Evolutionary conservation across 345 rosid species (phyloP), one percentile per base, ranked within the genome.

Genomic region (Bruguiera gymnorhiza): DNA sequence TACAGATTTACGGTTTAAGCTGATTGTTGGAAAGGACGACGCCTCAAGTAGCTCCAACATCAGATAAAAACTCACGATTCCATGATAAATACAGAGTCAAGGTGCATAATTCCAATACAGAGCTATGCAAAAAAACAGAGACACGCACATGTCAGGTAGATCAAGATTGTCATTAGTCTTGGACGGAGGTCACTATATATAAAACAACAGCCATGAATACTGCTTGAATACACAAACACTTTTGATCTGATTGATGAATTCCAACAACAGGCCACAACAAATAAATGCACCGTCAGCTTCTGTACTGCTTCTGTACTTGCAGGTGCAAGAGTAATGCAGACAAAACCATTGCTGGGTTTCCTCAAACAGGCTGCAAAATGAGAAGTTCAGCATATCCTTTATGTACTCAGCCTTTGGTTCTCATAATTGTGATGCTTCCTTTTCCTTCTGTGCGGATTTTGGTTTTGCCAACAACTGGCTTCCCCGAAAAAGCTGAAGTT

Each of bases 361-460:
- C 62, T 64, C 9, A 37, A 62, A 67, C 29, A 30, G 78, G 68
- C 75, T 11, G 46, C 77, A 56, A 70, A 75, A 79, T 19, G 24
- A 15, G 30, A 67, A 71, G 73, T 71, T 65, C 57, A 51, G 9
- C 6, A 63, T 59, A 23, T 36, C 60, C 60, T 63, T 54, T 69
- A 60, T 68, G 73, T 39, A 53, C 70, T 83, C 76, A 94, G 20
- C 97, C 98, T 82, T 80, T 95, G 23, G 99, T 96, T 79, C 99
- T 86, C 94, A 88, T 90, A 4, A 96, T 93, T 8, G 98, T 96
- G 71, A 96, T 96, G 85, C 98, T 96, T 58, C 99, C 99, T 82
- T 86, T 96, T 52, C 99, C 99, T 83, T 96, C 96, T 0, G 98
- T 96, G 65, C 93, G 96, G 71, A 96, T 96, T 79, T 84, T 96